Base-by-base conservation (phyloP, 208 protist genomes). In the Trypanosoma avium region DNA sequence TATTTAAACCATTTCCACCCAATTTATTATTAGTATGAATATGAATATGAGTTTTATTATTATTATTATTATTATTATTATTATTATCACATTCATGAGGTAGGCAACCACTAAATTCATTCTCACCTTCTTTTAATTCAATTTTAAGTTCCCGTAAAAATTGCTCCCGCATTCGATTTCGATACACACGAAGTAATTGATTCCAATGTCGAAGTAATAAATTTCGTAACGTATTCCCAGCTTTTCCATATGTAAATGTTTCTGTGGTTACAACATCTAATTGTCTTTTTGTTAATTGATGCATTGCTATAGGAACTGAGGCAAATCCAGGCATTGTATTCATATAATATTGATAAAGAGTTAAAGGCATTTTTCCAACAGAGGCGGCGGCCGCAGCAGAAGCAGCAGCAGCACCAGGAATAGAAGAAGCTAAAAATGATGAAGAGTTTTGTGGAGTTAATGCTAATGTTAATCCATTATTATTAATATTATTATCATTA, bases 131-230 rank as follows among this genome's bases (percentile, higher is more conserved):
- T 22, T n/a, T n/a, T 38, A 36, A 1, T 65, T 66, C 17, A 26
- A n/a, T 50, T 46, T 30, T 21, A 36, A 32, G 17, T 36, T 62
- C 43, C 47, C 46, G 4, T 32, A 56, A n/a, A 67, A 2, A 73
- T 54, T 73, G 22, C 27, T 65, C 19, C 19, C 65, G 48, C 10
- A 48, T 13, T 30, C 70, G 62, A 45, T 73, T 73, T 9, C 75
- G 70, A 56, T 74, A 75, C 7, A 60, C 40, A 50, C 55, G 52
- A 19, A 54, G 61, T 42, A 79, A 69, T 32, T 72, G 52, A 45
- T 60, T 38, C 84, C 84, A 90, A 61, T 90, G 84, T 3, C 78
- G 80, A 40, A 84, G 55, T 30, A 90, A 60, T 46, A 90, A 69
- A 40, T 77, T 70, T 26, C 85, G 81, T n/a, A 86, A 61, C 5